phyloP scores from a whole-genome alignment of 2,329 filamentous ascomycete genomes.

The Aspergillus pseudonomiae region DNA sequence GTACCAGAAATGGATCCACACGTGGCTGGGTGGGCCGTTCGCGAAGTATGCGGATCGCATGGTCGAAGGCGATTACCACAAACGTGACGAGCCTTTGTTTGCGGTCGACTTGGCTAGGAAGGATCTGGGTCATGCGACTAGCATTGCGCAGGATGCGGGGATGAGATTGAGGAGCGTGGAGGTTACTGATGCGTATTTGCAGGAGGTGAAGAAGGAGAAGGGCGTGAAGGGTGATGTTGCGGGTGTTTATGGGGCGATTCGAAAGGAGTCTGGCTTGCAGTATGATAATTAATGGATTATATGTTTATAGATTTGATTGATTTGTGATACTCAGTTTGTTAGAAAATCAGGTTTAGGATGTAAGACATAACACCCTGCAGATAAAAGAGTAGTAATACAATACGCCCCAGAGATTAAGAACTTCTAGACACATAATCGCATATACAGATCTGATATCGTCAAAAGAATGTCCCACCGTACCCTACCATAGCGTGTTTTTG shows the following conservation, averaged over 20 bases:
- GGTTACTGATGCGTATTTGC: conserved; percentile 69
- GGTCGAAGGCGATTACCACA: conserved; percentile 74
- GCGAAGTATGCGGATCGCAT: conserved; percentile 75
- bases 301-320: neutral
- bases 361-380: neutral
- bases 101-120: conserved; percentile 81
- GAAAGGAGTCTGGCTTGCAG: conserved; percentile 72
- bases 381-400: too few relatives aligned
- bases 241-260: conserved; percentile 78
- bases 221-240: conserved; percentile 78
- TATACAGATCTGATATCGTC: too few relatives aligned
- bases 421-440: too few relatives aligned
- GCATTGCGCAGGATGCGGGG: conserved; percentile 65
- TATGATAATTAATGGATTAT: conserved; percentile 64
- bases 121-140: conserved; percentile 74
- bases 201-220: conserved; percentile 67
- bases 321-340: neutral
- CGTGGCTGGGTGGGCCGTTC: conserved; percentile 76
- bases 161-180: conserved; percentile 66
- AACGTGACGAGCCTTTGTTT: conserved; percentile 77
- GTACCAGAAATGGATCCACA: conserved; percentile 71
- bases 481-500: too few relatives aligned
- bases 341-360: neutral
- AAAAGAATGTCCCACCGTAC: too few relatives aligned
- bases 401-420: too few relatives aligned